Evolutionary conservation across 1,284 basidiomycete species (phyloP), one percentile per base, ranked within the genome.

Genomic region (Cryptococcus wingfieldii): DNA sequence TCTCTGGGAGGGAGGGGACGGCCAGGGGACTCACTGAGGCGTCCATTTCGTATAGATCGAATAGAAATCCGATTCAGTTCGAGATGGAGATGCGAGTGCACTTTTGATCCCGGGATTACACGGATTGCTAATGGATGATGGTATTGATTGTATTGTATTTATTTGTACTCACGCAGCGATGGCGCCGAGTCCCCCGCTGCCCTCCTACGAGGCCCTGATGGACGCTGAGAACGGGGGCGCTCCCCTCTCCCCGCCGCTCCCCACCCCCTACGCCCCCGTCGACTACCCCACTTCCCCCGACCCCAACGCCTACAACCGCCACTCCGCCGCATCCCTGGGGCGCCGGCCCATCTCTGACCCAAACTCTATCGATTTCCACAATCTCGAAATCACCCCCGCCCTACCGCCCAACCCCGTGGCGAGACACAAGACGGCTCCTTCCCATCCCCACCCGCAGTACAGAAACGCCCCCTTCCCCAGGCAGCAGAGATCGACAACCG

Each of bases 231-330:
- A 53, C n/a, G 58, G 51, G 13, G 50, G 60, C 6, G 63, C 67
- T 5, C 66, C 47, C 28, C 66, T 28, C 61, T 61, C 50, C 56
- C 67, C 3, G n/a, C 18, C 61, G 66, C 14, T 54, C 55, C 18
- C 60, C 62, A 54, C 71, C 4, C 69, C 74, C 0, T 76, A 68
- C 50, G 64, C 71, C 9, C 72, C 71, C 0, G 71, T 74, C 47
- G 71, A 74, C 56, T 76, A 76, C 47, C n/a, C n/a, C 27, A 34
- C 47, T 14, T 46, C 50, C 16, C 59, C 59, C 5, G 43, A 53
- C 2, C 47, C 62, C 23, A 57, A 66, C 27, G 51, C 60, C 12
- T 51, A 69, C 43, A 25, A 34, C 31, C 61, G 66, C 13, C 56
- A 60, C 14, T 70, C 69, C 12, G 61, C 39, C 2, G 63, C 65